Base-by-base conservation (phyloP, 495 filamentous ascomycete species). In the Penicillium bialowiezense region DNA sequence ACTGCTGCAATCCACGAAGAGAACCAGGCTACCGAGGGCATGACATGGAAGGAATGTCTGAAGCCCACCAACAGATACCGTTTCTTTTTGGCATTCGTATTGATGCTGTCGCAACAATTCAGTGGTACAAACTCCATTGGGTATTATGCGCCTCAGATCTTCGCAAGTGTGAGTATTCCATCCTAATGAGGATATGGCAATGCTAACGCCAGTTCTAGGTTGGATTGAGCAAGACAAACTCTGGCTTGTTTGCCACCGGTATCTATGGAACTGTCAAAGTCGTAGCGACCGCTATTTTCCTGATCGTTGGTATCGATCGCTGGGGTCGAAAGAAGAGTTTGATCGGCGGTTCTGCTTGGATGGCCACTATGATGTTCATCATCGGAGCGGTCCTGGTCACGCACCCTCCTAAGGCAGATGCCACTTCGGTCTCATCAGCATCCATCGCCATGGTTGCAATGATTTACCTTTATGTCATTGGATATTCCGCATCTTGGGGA, bases 341-440 rank as follows among this genome's bases (percentile, higher is more conserved):
- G 31, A 73, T 90, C 47, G 84, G 79, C 64, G 89, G 87, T 14
- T 81, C 78, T 3, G 75, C 84, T 31, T 86, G 81, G 29, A 86
- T 86, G 72, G 79, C 75, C 6, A 59, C 76, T 9, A 78, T 79
- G 63, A 89, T 90, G 82, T 84, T 87, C 59, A 87, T 90, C 58
- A 85, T 91, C 51, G 87, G 87, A n/a, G 75, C 90, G 24, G 87
- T 91, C 12, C 44, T 75, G 37, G 68, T 63, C 5, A 71, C 67
- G 6, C 41, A 79, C 36, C 75, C 74, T 0, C 73, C 73, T 2
- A 47, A 68, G n/a, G 18, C 60, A 0, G 41, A 60, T 1, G 34
- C 55, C 0, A 56, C 50, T 7, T 48, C 46, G 5, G 62, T 72
- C 38, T 72, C 69, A 0, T 51, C 50, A 1, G 66, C 76, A 5